Evolutionary conservation across 208 protist species (phyloP).

Genomic region (Crithidia fasciculata): DNA sequence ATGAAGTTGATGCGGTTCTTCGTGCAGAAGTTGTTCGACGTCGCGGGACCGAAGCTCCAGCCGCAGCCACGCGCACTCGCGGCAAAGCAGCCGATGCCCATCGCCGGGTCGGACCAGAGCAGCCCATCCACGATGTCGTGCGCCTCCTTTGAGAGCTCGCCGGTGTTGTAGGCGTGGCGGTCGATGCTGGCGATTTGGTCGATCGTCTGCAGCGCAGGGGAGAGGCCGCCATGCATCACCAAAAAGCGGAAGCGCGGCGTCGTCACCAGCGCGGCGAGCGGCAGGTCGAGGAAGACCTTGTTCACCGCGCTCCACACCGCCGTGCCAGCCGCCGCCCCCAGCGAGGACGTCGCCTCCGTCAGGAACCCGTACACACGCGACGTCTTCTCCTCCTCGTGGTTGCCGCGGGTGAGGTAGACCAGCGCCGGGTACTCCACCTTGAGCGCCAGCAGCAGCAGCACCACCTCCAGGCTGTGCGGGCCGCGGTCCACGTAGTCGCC

Average conservation of each 20-base stretch:
- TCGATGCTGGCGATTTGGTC: constrained; percentile 38
- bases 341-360: constrained; percentile 47
- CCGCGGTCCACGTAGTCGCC: constrained; percentile 98
- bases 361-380: constrained; percentile 78
- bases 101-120: constrained; percentile 98
- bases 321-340: constrained; percentile 44
- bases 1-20: constrained; percentile 97
- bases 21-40: constrained; percentile 94
- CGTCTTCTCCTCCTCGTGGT: constrained; percentile 86
- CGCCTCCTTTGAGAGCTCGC: constrained; percentile 92
- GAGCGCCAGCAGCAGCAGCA: constrained; percentile 83
- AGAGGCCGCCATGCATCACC: constrained; percentile 97
- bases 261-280: constrained; percentile 70
- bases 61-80: constrained; percentile 98
- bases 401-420: constrained; percentile 85
- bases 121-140: constrained; percentile 97
- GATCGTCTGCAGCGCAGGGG: constrained; percentile 74
- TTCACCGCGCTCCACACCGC: constrained; percentile 79
- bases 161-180: constrained; percentile 48
- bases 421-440: constrained; percentile 80
- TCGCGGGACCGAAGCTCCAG: constrained; percentile 95
- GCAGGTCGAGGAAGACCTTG: constrained; percentile 72
- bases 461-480: constrained; percentile 54
- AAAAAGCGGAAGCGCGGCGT: constrained; percentile 94
- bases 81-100: constrained; percentile 81